Percentiles rank a stretch among this genome's conserved stretches.
Evolutionary conservation across 129 eudicot genomes (phyloP).

Genomic region (Solidago caesia): DNA sequence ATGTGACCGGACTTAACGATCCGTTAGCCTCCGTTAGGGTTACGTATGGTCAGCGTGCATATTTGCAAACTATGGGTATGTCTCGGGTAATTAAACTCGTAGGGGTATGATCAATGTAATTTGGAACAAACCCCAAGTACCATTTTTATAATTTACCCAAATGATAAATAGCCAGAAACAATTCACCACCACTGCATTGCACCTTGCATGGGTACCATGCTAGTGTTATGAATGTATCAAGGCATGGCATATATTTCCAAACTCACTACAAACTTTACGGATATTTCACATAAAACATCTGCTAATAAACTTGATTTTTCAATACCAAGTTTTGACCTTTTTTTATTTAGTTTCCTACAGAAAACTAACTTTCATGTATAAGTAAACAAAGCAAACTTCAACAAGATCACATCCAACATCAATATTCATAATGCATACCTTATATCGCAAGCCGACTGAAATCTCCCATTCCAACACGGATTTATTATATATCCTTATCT

Average conservation of each 20-base stretch:
- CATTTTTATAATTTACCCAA: too few relatives aligned
- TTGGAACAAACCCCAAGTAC: too few relatives aligned
- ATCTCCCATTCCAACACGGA: slow-evolving; percentile 99
- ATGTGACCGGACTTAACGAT: too few relatives aligned
- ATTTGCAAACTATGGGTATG: too few relatives aligned
- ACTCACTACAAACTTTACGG: not conserved
- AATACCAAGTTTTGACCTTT: not conserved
- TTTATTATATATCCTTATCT: slow-evolving; percentile 86
- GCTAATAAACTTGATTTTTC: not conserved
- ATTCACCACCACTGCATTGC: too few relatives aligned
- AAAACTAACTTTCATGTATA: slow-evolving; percentile 16
- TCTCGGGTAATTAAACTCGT: too few relatives aligned
- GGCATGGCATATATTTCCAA: not conserved
- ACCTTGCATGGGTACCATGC: too few relatives aligned
- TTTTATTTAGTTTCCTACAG: not conserved
- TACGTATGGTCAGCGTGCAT: too few relatives aligned
- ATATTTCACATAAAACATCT: not conserved
- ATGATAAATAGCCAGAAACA: too few relatives aligned
- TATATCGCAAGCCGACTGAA: slow-evolving; percentile 86
- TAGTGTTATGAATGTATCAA: too few relatives aligned
- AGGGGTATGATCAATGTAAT: too few relatives aligned
- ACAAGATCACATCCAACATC: not conserved
- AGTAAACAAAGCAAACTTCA: not conserved
- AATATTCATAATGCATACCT: slow-evolving; percentile 44
- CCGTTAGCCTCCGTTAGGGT: too few relatives aligned